Conservation (phyloP, 805 yeast genomes). For the Schizosaccharomyces japonicus region DNA sequence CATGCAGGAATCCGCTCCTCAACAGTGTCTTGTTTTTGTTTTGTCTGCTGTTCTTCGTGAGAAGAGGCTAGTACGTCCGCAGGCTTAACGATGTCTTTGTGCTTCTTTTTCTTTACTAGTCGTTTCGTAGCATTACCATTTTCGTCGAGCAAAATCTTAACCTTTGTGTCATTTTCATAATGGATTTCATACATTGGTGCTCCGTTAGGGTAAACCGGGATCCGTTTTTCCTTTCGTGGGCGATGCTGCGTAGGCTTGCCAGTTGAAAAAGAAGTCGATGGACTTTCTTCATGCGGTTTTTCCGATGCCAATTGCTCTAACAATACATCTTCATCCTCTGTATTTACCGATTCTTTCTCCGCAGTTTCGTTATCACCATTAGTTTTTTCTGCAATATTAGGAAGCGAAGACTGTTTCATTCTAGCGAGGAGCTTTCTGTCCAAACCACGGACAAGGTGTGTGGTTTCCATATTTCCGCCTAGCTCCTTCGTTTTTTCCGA, state of each 20-base stretch:
- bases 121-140: background rate
- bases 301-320: background rate
- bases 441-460: constrained; percentile 2
- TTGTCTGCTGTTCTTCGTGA: background rate
- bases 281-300: background rate
- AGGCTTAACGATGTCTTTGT: background rate
- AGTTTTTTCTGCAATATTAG: too few relatives aligned
- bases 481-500: background rate
- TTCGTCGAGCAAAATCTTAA: background rate
- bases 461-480: constrained; percentile 2
- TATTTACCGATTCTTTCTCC: background rate
- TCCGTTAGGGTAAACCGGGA: background rate
- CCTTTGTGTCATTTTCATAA: background rate
- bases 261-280: background rate
- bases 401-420: too few relatives aligned
- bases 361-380: background rate
- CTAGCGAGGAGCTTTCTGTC: background rate
- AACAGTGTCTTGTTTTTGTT: background rate
- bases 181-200: background rate
- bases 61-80: background rate
- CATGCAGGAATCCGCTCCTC: background rate
- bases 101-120: constrained; percentile 1
- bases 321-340: background rate
- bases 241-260: background rate
- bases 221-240: background rate